Conservation (phyloP, 2,329 filamentous ascomycete species). For the Elsinoe necatrix region DNA sequence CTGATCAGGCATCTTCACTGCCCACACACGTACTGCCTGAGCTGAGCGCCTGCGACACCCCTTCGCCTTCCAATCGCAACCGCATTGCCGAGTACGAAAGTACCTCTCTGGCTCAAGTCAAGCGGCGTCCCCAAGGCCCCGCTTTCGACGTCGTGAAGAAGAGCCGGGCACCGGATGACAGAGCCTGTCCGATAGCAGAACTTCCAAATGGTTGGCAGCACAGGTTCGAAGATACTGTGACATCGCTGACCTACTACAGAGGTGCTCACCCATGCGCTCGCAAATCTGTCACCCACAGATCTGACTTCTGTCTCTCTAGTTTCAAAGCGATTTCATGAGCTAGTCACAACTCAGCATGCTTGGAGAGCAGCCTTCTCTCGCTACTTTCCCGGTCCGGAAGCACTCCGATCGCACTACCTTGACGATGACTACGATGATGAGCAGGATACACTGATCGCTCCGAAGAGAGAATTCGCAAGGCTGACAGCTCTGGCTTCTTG, state of each 20-base stretch:
- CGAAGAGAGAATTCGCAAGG: conserved; percentile 71
- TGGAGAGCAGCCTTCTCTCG: conserved; percentile 91
- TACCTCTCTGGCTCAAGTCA: conserved; percentile 32
- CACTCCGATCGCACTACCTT: conserved; percentile 35
- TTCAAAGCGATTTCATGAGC: conserved; percentile 73
- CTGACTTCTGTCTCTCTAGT: conserved; percentile 76
- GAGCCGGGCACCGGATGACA: conserved; percentile 36
- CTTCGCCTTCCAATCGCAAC: conserved; percentile 38
- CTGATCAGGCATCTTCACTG: not conserved
- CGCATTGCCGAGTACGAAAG: conserved; percentile 50
- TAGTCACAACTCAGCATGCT: conserved; percentile 85
- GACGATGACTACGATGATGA: conserved; percentile 39
- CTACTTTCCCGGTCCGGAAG: conserved; percentile 72
- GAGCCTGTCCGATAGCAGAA: conserved; percentile 43
- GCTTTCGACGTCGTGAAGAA: conserved; percentile 47
- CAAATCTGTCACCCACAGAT: conserved; percentile 78
- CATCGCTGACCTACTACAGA: conserved; percentile 47
- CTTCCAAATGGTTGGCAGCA: conserved; percentile 70
- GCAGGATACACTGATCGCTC: conserved; percentile 51
- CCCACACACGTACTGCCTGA: not conserved
- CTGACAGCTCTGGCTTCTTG: conserved; percentile 81
- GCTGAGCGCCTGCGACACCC: not conserved
- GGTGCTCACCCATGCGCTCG: conserved; percentile 82
- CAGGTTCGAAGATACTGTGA: not conserved
- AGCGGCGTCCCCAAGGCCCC: conserved; percentile 35